Percentiles rank a stretch among this genome's conserved stretches.
phyloP scores from a whole-genome alignment of 371 early-diverging fungal genomes.

The Polyrhizophydium stewartii region DNA sequence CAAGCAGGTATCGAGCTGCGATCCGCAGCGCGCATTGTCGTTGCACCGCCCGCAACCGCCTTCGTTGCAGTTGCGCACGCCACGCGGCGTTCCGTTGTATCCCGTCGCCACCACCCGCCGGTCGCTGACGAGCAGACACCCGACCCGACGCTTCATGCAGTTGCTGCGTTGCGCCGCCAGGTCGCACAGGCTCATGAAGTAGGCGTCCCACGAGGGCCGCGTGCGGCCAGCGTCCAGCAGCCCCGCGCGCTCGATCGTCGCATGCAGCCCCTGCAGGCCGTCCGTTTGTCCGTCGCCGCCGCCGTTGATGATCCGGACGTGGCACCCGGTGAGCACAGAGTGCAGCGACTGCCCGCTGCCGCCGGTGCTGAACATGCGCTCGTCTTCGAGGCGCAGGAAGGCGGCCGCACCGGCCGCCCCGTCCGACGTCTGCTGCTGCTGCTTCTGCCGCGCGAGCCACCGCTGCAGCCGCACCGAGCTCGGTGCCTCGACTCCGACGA shows the following conservation, averaged over 20 bases:
- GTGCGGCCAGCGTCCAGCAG: slow-evolving; percentile 66
- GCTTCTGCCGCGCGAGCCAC: slow-evolving; percentile 33
- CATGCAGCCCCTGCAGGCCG: slow-evolving; percentile 39
- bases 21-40: slow-evolving; percentile 64
- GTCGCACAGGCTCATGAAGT: slow-evolving; percentile 95
- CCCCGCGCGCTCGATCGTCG: too few relatives aligned
- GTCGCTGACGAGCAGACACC: slow-evolving; percentile 91
- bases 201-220: slow-evolving; percentile 92
- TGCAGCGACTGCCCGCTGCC: background rate
- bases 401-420: too few relatives aligned
- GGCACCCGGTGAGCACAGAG: slow-evolving; percentile 21
- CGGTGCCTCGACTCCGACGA: slow-evolving; percentile 82
- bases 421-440: background rate
- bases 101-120: slow-evolving; percentile 92
- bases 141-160: slow-evolving; percentile 96
- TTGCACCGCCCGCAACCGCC: slow-evolving; percentile 96
- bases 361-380: background rate
- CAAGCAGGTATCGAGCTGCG: slow-evolving; percentile 79
- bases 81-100: slow-evolving; percentile 97
- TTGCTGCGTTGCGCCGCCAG: slow-evolving; percentile 57
- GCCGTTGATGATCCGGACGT: slow-evolving; percentile 61
- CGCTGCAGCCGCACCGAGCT: slow-evolving; percentile 61
- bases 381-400: background rate
- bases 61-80: slow-evolving; percentile 87
- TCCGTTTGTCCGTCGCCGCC: slow-evolving; percentile 20